Evolutionary conservation across 306 rosid species (phyloP), one percentile per base, ranked within the genome.

Genomic region (Cicer judaicum): DNA sequence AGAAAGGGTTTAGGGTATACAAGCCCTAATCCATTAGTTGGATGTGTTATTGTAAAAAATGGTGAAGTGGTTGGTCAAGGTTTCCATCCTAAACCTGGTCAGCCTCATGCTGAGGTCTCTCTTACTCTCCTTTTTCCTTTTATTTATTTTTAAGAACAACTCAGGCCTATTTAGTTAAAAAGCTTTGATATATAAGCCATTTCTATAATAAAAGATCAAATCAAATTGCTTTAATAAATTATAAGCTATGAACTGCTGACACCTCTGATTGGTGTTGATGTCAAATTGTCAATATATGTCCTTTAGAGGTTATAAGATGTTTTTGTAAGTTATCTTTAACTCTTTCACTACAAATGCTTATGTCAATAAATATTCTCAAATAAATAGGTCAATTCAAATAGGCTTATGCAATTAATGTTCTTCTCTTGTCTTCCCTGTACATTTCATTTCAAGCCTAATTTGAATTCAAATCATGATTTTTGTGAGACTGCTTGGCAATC

Each of bases 1-100:
- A 85, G 87, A 54, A 91, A 84, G 74, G 97, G 87, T 54, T 12
- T 79, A 48, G 98, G 96, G 78, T 80, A 75, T 47, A 93, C 97
- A 19, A 91, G 96, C 70, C 98, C 98, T 63, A 93, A 93, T 82
- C 98, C 94, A 62, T 66, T 93, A 90, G 97, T 91, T 60, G 98
- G 98, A 7, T 93, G 96, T 82, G 87, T 91, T 43, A 88, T 93
- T 86, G 97, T 93, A 24, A 91, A 88, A 62, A 84, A 91, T 76
- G 92, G 87, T 38, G 40, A 87, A 64, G 60, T 93, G 79, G 90
- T 89, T 78, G 98, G 96, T 70, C 81, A 89, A 87, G 98, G 98
- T 7, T 93, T 87, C 73, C 94, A 91, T 85, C 97, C 96, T 57
- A 93, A 91, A 86, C 89, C 93, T 34, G 97, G 98, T 0, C 88